Conservation (phyloP, 805 yeast species). For the Starmera amethionina region DNA sequence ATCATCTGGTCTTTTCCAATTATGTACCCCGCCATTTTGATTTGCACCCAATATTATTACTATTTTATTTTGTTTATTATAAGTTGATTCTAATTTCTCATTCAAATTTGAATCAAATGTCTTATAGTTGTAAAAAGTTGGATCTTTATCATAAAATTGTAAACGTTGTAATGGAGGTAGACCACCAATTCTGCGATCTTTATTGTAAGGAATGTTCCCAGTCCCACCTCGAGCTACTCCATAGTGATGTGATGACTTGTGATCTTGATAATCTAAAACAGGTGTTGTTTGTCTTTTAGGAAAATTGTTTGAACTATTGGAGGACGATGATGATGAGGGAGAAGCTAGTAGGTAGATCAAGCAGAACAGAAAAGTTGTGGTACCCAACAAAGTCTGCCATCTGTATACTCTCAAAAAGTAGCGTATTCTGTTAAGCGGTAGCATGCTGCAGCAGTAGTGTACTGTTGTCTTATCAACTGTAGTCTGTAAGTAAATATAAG, state of each 20-base stretch:
- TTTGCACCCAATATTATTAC: constrained; percentile 30
- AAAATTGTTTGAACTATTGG: too few relatives aligned
- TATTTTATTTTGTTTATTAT: constrained; percentile 19
- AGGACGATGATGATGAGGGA: too few relatives aligned
- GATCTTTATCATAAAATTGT: constrained; percentile 6
- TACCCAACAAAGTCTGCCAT: too few relatives aligned
- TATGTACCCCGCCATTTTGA: constrained; percentile 30
- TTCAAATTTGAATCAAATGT: constrained; percentile 3
- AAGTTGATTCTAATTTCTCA: neutral
- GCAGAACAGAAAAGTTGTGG: too few relatives aligned
- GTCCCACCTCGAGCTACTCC: constrained; percentile 20
- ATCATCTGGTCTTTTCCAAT: constrained; percentile 28
- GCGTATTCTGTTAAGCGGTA: too few relatives aligned
- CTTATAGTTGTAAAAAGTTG: constrained; percentile 6
- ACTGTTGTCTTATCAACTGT: too few relatives aligned
- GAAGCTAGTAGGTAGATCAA: too few relatives aligned
- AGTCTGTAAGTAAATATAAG: too few relatives aligned
- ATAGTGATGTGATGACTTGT: neutral
- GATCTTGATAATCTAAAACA: too few relatives aligned
- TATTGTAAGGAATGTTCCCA: constrained; percentile 13
- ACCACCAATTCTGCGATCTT: constrained; percentile 14
- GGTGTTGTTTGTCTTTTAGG: too few relatives aligned
- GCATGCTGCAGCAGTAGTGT: too few relatives aligned
- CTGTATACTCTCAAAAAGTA: too few relatives aligned
- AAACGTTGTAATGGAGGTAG: constrained; percentile 15